phyloP scores from a whole-genome alignment of 2,329 filamentous ascomycete genomes.

The Aspergillus amoenus region DNA sequence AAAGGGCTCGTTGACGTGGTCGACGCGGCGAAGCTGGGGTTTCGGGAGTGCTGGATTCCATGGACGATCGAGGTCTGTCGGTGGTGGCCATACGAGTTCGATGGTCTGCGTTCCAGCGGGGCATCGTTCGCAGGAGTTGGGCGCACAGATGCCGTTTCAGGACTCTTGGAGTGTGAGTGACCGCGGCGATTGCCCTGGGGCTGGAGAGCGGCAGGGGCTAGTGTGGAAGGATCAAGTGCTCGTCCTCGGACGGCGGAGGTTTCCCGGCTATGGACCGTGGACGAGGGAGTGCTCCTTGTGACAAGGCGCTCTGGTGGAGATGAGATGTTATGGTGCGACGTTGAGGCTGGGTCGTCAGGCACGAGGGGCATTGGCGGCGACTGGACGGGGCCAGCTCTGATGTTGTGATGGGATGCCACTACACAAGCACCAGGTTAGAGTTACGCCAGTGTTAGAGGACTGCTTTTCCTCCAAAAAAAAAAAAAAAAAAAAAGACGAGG shows the following conservation, averaged over 20 bases:
- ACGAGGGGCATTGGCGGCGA: conserved; percentile 41
- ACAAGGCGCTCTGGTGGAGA: conserved; percentile 39
- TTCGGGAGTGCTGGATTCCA: conserved; percentile 85
- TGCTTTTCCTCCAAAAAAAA: neutral
- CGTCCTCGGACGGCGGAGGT: conserved; percentile 45
- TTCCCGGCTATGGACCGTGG: conserved; percentile 45
- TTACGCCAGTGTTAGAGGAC: neutral
- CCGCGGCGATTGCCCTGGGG: conserved; percentile 35
- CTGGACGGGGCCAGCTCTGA: conserved; percentile 39
- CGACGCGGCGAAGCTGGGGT: conserved; percentile 71
- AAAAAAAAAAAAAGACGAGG: neutral
- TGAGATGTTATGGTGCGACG: conserved; percentile 39
- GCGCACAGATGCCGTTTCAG: conserved; percentile 36
- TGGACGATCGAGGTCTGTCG: conserved; percentile 96
- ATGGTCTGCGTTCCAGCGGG: conserved; percentile 42
- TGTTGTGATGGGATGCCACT: conserved; percentile 41
- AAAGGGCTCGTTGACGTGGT: conserved; percentile 75
- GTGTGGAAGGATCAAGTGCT: conserved; percentile 34
- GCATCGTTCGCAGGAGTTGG: conserved; percentile 38
- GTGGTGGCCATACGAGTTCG: conserved; percentile 75
- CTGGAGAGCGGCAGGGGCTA: conserved; percentile 37
- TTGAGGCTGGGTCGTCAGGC: conserved; percentile 38
- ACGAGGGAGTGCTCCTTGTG: conserved; percentile 37
- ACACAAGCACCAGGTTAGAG: conserved; percentile 14
- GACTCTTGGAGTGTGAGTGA: conserved; percentile 45